phyloP scores from a whole-genome alignment of 805 yeast species.

The Yarrowia porcina region DNA sequence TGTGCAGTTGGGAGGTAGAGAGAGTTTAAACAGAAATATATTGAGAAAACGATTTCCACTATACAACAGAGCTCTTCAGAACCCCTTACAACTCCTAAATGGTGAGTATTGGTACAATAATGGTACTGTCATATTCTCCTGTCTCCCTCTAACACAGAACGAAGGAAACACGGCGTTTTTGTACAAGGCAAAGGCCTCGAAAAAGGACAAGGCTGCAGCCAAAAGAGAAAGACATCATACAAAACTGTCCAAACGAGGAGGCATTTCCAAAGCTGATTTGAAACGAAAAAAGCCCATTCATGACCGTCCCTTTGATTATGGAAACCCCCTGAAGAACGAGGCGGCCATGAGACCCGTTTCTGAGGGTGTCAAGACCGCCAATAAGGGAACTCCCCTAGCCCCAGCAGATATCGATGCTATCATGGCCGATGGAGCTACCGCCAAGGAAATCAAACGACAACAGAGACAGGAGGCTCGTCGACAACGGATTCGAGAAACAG shows the following conservation, averaged over 20 bases:
- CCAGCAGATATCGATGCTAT: constrained; percentile 15
- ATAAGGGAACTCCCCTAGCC: not conserved
- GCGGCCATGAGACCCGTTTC: constrained; percentile 17
- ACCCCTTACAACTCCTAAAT: not conserved
- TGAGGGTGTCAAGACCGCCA: not conserved
- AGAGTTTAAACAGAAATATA: not conserved
- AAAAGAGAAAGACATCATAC: constrained; percentile 5
- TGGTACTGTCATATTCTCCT: not conserved
- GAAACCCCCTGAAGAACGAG: constrained; percentile 15
- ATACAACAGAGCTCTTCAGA: too few relatives aligned
- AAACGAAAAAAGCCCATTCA: not conserved
- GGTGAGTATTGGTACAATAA: not conserved
- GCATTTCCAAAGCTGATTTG: not conserved
- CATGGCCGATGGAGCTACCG: constrained; percentile 13
- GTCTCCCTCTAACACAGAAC: not conserved
- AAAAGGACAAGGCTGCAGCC: constrained; percentile 20
- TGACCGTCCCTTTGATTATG: constrained; percentile 16
- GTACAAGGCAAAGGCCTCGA: constrained; percentile 12
- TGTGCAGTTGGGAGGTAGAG: not conserved
- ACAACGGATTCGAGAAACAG: not conserved
- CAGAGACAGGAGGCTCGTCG: constrained; percentile 8
- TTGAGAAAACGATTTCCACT: too few relatives aligned
- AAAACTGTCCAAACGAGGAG: constrained; percentile 6
- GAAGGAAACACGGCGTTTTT: not conserved
- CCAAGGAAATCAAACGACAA: constrained; percentile 21